Percentiles rank a stretch among this genome's conserved stretches.
phyloP scores from a whole-genome alignment of 2,329 filamentous ascomycete species.

The Calonectria naviculata region DNA sequence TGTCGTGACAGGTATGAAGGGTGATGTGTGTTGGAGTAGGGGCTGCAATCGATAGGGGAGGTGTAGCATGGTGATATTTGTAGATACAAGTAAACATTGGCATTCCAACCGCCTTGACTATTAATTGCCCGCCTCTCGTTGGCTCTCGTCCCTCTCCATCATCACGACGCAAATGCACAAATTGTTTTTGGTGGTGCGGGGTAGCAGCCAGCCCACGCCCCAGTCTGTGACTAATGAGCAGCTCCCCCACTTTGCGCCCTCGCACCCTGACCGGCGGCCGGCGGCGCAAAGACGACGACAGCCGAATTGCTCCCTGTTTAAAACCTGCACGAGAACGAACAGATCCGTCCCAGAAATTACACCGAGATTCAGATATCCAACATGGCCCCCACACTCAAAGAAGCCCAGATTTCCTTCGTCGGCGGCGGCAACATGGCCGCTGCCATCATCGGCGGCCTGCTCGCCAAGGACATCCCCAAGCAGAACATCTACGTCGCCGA shows the following conservation, averaged over 20 bases:
- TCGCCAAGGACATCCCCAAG: constrained; percentile 55
- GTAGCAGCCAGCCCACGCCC: neutral
- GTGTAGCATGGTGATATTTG: too few species aligned
- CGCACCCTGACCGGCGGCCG: neutral
- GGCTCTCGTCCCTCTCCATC: neutral
- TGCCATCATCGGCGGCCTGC: constrained; percentile 62
- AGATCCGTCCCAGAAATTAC: neutral
- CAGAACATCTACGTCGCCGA: constrained; percentile 60
- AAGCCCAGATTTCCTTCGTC: constrained; percentile 50
- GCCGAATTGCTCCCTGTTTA: neutral
- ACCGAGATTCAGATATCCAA: neutral
- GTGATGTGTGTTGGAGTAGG: neutral
- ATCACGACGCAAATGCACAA: neutral
- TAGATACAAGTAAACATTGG: neutral
- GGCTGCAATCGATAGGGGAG: neutral
- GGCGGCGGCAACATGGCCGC: constrained; percentile 64
- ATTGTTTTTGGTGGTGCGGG: constrained; percentile 12
- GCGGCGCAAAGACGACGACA: constrained; percentile 8
- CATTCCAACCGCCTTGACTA: neutral
- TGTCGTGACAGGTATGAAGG: neutral
- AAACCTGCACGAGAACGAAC: neutral
- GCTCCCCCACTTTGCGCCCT: neutral
- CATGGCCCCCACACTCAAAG: constrained; percentile 43
- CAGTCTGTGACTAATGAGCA: neutral
- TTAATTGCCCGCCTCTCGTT: neutral